Evolutionary conservation across 495 filamentous ascomycete genomes (phyloP).

Genomic region (Penicillium lividum): DNA sequence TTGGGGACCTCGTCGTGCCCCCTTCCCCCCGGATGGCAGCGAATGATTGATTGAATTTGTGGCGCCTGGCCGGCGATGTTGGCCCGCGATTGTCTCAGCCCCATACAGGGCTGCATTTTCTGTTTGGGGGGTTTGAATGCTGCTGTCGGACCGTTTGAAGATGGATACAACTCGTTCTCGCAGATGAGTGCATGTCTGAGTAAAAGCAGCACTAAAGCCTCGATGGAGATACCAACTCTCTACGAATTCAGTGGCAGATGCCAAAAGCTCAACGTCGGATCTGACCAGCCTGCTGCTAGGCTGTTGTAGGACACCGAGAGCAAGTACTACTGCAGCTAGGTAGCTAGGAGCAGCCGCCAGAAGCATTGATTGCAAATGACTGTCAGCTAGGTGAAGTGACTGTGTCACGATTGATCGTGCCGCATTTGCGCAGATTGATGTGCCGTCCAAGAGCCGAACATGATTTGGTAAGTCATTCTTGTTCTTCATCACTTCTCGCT

Average conservation of each 20-base stretch:
- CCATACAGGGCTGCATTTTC: neutral
- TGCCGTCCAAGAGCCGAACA: neutral
- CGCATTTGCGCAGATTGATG: conserved; percentile 3
- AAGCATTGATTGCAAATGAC: neutral
- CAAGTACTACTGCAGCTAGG: conserved; percentile 1
- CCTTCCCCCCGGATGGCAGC: too few relatives aligned
- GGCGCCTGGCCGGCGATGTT: too few relatives aligned
- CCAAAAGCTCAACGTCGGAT: conserved; percentile 8
- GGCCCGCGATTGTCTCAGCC: too few relatives aligned
- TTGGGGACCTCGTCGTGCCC: too few relatives aligned
- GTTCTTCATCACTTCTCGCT: neutral
- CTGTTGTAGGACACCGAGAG: neutral
- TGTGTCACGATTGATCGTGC: conserved; percentile 1
- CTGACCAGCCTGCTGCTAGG: conserved; percentile 4
- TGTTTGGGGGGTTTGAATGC: neutral
- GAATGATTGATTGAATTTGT: too few relatives aligned
- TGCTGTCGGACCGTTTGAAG: neutral
- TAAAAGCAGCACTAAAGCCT: neutral
- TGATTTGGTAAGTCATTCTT: neutral
- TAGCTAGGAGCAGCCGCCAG: neutral
- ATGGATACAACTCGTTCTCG: conserved; percentile 1
- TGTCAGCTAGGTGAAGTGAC: conserved; percentile 3
- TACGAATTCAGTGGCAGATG: conserved; percentile 1
- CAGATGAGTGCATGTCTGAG: conserved; percentile 3
- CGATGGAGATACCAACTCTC: conserved; percentile 2